These are phyloP conservation scores for Penicillium sp. DNA, from an alignment of 2,329 filamentous ascomycete genomes.

Conservation along the genomic window DNA sequence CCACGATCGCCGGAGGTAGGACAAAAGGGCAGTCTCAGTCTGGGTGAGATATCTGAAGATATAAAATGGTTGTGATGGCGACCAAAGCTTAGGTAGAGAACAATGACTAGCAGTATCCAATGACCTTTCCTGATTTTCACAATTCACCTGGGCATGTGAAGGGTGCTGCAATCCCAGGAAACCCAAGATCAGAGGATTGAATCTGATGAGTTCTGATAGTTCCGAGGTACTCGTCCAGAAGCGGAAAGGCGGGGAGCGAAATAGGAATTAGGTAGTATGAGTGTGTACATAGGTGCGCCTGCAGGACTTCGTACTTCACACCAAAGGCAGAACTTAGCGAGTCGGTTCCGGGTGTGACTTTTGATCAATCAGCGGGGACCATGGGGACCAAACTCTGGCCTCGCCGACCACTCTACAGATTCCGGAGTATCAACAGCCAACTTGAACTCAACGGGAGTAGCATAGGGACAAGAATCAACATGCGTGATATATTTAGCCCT, in stretches of 20 bases:
- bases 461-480: background rate
- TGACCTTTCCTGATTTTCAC: too few relatives aligned
- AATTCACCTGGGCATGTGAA: too few relatives aligned
- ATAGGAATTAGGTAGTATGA: background rate
- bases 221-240: background rate
- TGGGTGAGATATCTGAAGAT: too few relatives aligned
- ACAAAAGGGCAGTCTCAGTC: slow-evolving; percentile 5
- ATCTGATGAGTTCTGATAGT: too few relatives aligned
- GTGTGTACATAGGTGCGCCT: background rate
- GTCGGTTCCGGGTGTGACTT: background rate
- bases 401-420: slow-evolving; percentile 1
- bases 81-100: too few relatives aligned
- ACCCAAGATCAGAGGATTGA: too few relatives aligned
- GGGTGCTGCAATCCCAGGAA: too few relatives aligned
- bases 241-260: background rate
- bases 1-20: background rate
- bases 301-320: too few relatives aligned
- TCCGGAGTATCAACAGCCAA: background rate
- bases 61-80: too few relatives aligned
- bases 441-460: background rate
- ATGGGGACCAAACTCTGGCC: slow-evolving; percentile 6
- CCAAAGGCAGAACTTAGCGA: background rate
- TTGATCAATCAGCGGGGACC: slow-evolving; percentile 4
- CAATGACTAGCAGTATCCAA: too few relatives aligned
- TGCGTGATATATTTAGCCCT: background rate